phyloP scores from a whole-genome alignment of 2,329 filamentous ascomycete genomes.

The Bisporella sp. region DNA sequence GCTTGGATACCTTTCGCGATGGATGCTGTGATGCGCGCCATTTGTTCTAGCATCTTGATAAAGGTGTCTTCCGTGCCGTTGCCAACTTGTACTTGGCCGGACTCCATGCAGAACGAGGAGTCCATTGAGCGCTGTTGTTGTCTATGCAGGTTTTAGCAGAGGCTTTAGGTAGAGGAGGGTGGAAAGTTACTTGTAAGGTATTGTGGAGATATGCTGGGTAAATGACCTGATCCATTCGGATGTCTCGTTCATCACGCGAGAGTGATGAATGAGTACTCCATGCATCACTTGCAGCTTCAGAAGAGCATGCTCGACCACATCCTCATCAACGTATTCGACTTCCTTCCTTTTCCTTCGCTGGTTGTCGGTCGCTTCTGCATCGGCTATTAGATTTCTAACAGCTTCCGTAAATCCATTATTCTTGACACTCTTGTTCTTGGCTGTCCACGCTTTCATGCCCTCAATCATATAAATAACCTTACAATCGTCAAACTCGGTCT shows the following conservation, averaged over 20 bases:
- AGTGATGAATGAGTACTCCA: slow-evolving; percentile 63
- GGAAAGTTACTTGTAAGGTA: slow-evolving; percentile 50
- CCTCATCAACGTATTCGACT: slow-evolving; percentile 54
- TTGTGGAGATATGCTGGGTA: slow-evolving; percentile 71
- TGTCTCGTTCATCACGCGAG: slow-evolving; percentile 50
- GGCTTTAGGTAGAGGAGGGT: not conserved
- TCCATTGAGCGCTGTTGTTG: slow-evolving; percentile 39
- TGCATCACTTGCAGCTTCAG: slow-evolving; percentile 64
- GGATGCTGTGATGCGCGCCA: slow-evolving; percentile 62
- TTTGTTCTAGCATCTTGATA: slow-evolving; percentile 68
- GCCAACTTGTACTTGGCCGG: slow-evolving; percentile 67
- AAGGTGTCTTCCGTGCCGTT: slow-evolving; percentile 61
- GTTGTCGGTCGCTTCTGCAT: slow-evolving; percentile 20
- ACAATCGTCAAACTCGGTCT: slow-evolving; percentile 42
- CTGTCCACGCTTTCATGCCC: slow-evolving; percentile 58
- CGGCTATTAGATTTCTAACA: slow-evolving; percentile 44
- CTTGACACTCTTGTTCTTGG: slow-evolving; percentile 59
- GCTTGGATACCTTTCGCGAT: slow-evolving; percentile 63
- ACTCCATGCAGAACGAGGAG: slow-evolving; percentile 71
- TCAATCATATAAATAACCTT: slow-evolving; percentile 66
- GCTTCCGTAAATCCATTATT: slow-evolving; percentile 62
- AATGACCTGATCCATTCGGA: slow-evolving; percentile 67
- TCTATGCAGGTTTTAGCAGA: slow-evolving; percentile 2
- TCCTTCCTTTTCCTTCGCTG: slow-evolving; percentile 33
- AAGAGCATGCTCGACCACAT: slow-evolving; percentile 63